Conservation (phyloP, 1,139 yeast genomes). For the Saccharomyces hybrid region DNA sequence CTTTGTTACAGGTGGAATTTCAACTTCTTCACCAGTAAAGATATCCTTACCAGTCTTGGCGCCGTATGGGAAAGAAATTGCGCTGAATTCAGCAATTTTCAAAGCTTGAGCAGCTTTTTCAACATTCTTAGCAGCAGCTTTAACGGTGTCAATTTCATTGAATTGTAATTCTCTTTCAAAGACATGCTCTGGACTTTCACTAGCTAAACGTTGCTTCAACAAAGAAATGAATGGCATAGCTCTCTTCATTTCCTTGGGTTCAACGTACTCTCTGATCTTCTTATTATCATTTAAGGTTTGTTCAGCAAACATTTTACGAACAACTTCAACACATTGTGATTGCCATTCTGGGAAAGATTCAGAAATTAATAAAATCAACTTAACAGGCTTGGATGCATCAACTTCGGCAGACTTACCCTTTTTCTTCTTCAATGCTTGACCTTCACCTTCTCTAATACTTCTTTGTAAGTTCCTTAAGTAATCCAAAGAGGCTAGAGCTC, state of each 20-base stretch:
- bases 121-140: constrained; percentile 46
- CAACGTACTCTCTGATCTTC: constrained; percentile 50
- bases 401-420: constrained; percentile 76
- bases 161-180: constrained; percentile 83
- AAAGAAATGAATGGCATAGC: constrained; percentile 95
- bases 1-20: constrained; percentile 57
- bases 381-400: constrained; percentile 66
- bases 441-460: constrained; percentile 88
- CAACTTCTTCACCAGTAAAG: constrained; percentile 63
- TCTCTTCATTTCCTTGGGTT: constrained; percentile 77
- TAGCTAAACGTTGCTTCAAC: constrained; percentile 66
- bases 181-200: constrained; percentile 65
- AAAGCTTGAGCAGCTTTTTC: constrained; percentile 62
- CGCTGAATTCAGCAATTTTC: constrained; percentile 43
- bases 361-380: constrained; percentile 65
- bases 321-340: constrained; percentile 74
- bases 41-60: constrained; percentile 55
- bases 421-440: constrained; percentile 79
- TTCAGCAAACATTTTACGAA: constrained; percentile 66
- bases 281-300: constrained; percentile 56
- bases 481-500: constrained; percentile 58
- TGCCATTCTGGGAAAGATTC: constrained; percentile 96
- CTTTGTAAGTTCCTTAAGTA: constrained; percentile 76
- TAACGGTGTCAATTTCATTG: constrained; percentile 64
- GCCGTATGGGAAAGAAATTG: constrained; percentile 55